Conservation (phyloP, 148 eudicot species). For the Vaccinium darrowii region DNA sequence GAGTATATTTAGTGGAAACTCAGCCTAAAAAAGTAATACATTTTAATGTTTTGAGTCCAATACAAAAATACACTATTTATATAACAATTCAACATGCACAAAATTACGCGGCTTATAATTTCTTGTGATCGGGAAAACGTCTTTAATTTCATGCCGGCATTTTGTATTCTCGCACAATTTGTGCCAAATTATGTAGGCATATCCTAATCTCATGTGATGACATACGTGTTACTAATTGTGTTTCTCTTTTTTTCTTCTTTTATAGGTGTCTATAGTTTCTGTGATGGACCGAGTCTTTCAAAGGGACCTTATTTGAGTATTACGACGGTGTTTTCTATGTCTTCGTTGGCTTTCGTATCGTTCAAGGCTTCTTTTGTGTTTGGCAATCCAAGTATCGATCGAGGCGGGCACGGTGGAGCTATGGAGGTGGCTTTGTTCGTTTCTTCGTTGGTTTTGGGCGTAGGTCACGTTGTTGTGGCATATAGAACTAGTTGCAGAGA, state of each 20-base stretch:
- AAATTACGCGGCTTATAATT: too few species aligned
- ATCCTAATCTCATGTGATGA: not conserved
- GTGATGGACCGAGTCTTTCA: slow-evolving; percentile 86
- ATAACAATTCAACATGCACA: too few species aligned
- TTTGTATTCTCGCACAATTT: too few species aligned
- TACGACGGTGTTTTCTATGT: slow-evolving; percentile 59
- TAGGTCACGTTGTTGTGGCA: slow-evolving; percentile 78
- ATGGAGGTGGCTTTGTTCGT: slow-evolving; percentile 48
- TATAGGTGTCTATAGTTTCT: slow-evolving; percentile 92
- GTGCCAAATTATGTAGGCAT: not conserved
- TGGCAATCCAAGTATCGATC: slow-evolving; percentile 16
- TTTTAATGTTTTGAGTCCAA: too few species aligned
- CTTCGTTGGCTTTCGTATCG: slow-evolving; percentile 75
- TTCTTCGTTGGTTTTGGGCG: slow-evolving; percentile 55
- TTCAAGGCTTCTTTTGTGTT: slow-evolving; percentile 74
- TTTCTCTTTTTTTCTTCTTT: not conserved
- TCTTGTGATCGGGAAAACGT: too few species aligned
- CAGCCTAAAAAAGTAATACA: too few species aligned
- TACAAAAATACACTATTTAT: too few species aligned
- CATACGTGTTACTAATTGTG: too few species aligned
- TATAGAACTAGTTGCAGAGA: slow-evolving; percentile 87
- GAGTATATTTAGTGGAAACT: too few species aligned
- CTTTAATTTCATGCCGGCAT: too few species aligned
- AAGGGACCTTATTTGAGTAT: slow-evolving; percentile 77
- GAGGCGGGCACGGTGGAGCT: slow-evolving; percentile 12